Conservation (phyloP, 2,329 filamentous ascomycete species). For the Penicillium freii region DNA sequence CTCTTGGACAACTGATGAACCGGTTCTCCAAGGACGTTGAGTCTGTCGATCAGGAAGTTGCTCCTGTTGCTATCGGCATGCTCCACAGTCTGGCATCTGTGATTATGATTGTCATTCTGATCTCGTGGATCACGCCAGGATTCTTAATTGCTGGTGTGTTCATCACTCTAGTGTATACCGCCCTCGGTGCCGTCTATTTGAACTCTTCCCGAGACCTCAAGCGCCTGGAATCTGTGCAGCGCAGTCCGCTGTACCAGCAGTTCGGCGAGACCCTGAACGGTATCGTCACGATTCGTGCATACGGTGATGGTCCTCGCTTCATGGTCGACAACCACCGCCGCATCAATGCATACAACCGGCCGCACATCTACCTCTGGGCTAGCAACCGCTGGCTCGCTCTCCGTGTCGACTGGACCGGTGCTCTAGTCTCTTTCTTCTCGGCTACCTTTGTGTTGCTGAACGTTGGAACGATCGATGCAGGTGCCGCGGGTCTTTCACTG, state of each 20-base stretch:
- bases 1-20: constrained; percentile 95
- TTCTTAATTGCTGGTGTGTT: constrained; percentile 85
- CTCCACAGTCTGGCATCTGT: constrained; percentile 67
- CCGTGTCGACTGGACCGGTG: constrained; percentile 84
- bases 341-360: constrained; percentile 87
- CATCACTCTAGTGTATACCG: constrained; percentile 78
- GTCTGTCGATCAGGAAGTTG: constrained; percentile 91
- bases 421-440: constrained; percentile 88
- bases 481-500: constrained; percentile 86
- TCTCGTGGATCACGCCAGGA: constrained; percentile 81
- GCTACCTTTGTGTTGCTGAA: constrained; percentile 86
- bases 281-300: constrained; percentile 94
- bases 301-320: constrained; percentile 90
- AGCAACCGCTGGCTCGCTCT: constrained; percentile 96
- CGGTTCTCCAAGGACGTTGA: constrained; percentile 98
- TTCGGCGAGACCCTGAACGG: constrained; percentile 94
- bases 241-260: constrained; percentile 94
- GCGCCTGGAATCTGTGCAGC: constrained; percentile 86
- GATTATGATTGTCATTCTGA: constrained; percentile 81
- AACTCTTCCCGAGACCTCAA: constrained; percentile 93
- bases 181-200: constrained; percentile 84
- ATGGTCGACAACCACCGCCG: constrained; percentile 84
- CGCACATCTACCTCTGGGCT: constrained; percentile 95
- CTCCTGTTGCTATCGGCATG: constrained; percentile 79
- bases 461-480: constrained; percentile 79